Evolutionary conservation across 1,284 basidiomycete genomes (phyloP).

Genomic region (Sporisorium graminicola): DNA sequence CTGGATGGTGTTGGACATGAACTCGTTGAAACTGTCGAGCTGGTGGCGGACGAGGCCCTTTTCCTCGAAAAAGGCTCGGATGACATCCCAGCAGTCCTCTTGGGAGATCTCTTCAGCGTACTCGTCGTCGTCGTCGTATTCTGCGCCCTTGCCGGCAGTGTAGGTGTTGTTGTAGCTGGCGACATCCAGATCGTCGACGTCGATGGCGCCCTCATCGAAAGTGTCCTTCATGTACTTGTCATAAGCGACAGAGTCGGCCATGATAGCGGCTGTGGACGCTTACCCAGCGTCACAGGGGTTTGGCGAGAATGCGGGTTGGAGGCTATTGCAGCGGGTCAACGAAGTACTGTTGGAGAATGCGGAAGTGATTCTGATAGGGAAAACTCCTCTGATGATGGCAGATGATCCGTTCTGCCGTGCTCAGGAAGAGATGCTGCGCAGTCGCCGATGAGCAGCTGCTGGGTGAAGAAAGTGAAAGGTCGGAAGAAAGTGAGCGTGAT

Average conservation of each 20-base stretch:
- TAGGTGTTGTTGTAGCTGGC: slow-evolving; percentile 40
- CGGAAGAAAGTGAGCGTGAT: slow-evolving; percentile 39
- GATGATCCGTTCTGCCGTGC: slow-evolving; percentile 1
- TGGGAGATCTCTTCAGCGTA: slow-evolving; percentile 66
- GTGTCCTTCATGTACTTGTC: slow-evolving; percentile 61
- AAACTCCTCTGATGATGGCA: slow-evolving; percentile 3
- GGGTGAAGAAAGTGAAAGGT: slow-evolving; percentile 1
- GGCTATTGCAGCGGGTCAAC: background rate
- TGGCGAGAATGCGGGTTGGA: background rate
- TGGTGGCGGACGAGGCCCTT: slow-evolving; percentile 98
- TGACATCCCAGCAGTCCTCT: slow-evolving; percentile 72
- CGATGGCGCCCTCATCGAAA: slow-evolving; percentile 45
- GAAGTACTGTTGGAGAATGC: background rate
- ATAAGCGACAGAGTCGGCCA: slow-evolving; percentile 54
- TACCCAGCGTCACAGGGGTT: slow-evolving; percentile 18
- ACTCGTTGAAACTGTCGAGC: slow-evolving; percentile 98
- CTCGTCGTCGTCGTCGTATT: slow-evolving; percentile 53
- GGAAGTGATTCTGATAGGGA: background rate
- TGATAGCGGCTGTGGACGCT: slow-evolving; percentile 30
- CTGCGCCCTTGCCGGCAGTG: slow-evolving; percentile 28
- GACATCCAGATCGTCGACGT: slow-evolving; percentile 39
- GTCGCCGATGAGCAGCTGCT: slow-evolving; percentile 1
- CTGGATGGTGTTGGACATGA: slow-evolving; percentile 99
- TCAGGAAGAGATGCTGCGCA: slow-evolving; percentile 14
- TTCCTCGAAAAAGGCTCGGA: slow-evolving; percentile 94